phyloP scores from a whole-genome alignment of 129 eudicot species.

The Pulicaria dysenterica region DNA sequence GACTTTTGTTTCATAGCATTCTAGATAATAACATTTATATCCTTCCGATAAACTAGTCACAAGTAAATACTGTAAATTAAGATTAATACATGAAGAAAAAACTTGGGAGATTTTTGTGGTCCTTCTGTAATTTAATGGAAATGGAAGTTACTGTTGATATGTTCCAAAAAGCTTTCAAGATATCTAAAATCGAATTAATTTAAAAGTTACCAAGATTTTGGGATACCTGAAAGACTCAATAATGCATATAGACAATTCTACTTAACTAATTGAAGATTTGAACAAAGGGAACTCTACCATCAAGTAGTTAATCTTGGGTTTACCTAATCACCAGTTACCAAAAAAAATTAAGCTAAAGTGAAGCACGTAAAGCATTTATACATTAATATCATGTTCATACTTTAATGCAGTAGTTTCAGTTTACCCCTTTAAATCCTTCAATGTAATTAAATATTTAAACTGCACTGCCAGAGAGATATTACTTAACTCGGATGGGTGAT shows the following conservation, averaged over 20 bases:
- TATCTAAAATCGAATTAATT: not conserved
- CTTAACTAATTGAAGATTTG: not conserved
- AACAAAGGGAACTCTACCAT: not conserved
- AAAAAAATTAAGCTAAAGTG: not conserved
- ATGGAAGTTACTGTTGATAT: not conserved
- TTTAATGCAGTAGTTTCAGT: not conserved
- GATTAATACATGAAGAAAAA: not conserved
- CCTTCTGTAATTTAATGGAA: not conserved
- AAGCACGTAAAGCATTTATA: not conserved
- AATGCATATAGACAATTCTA: not conserved
- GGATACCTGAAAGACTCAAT: not conserved
- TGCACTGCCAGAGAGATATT: not conserved
- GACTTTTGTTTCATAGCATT: constrained; percentile 6
- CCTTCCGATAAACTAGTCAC: not conserved
- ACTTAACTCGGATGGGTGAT: constrained; percentile 8
- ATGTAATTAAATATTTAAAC: not conserved
- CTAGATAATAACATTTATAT: not conserved
- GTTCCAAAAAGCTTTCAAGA: not conserved
- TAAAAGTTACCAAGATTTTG: not conserved
- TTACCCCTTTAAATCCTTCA: not conserved
- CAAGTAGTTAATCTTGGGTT: not conserved
- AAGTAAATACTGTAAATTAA: no score
- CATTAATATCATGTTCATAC: not conserved
- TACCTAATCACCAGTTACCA: not conserved
- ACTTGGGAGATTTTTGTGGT: not conserved